These are phyloP conservation scores for Lenwebbia sp. DNA, from an alignment of 345 rosid genomes.

Conservation along the genomic window DNA sequence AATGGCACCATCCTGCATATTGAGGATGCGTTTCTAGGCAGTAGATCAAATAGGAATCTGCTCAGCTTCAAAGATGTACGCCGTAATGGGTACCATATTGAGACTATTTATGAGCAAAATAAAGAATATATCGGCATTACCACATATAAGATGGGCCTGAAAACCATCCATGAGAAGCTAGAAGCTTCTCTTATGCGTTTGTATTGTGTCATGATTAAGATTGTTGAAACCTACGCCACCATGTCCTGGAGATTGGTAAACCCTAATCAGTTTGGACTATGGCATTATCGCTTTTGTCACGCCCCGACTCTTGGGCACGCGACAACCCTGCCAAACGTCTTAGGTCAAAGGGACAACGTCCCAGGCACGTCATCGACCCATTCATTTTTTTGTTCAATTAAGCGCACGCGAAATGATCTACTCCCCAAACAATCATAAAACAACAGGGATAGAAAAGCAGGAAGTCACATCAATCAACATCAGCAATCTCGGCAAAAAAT, in stretches of 20 bases:
- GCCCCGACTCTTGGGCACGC: too few species aligned
- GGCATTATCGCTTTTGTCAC: background rate
- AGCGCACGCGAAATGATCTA: too few species aligned
- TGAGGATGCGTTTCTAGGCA: background rate
- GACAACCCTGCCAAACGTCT: too few species aligned
- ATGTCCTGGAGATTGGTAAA: background rate
- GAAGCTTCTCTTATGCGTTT: background rate
- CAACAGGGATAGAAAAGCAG: too few species aligned
- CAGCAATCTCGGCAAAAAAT: too few species aligned
- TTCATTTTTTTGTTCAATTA: too few species aligned
- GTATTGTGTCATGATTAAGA: background rate
- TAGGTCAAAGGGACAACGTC: too few species aligned
- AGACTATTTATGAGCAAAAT: background rate
- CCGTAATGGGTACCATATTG: background rate
- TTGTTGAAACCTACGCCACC: background rate
- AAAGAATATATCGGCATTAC: background rate
- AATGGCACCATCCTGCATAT: background rate
- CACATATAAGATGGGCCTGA: background rate
- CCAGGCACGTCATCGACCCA: too few species aligned
- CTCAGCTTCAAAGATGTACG: background rate
- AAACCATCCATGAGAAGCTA: background rate
- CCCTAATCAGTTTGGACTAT: background rate
- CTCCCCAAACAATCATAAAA: too few species aligned
- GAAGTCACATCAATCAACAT: too few species aligned
- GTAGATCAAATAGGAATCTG: background rate